Base-by-base conservation (phyloP, 1,284 basidiomycete species). In the Ustilago vetiveriae region DNA sequence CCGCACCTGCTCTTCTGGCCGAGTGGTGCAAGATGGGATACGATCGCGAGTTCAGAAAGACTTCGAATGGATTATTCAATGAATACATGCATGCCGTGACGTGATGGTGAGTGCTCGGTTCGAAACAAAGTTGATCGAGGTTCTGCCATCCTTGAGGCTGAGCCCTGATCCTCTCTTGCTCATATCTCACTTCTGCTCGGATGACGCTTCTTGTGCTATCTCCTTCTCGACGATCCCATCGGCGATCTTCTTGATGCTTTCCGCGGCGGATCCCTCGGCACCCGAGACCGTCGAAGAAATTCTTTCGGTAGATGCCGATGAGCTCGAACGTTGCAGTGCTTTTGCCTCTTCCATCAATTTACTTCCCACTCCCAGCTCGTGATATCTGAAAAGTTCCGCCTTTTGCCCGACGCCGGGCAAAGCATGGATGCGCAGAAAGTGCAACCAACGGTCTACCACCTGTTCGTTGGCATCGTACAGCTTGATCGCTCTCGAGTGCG, bases 321-420 rank as follows among this genome's bases (percentile, higher is more conserved):
- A 44, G 19, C 40, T 48, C 3, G 53, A 39, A 6, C 66, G 41
- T 24, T 60, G 67, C 45, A 64, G 29, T 21, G 56, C 60, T 43
- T 53, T 56, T 3, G 52, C 62, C 43, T 70, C 67, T 9, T 70
- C 62, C 62, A 65, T 70, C 53, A 70, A 27, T 53, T 58, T 60
- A 19, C 37, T 36, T 13, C 67, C 67, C 0, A 70, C 59, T 4
- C 67, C 57, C 16, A 54, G 8, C 36, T 65, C 57, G 37, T 70
- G 67, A 24, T 58, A 74, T 23, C 75, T 50, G 88, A 92, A 92
- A 50, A 88, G 86, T 51, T 90, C 88, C 17, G 90, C 88, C 75
- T 91, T 87, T 84, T 96, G 88, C 17, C 92, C 93, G 0, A 98
- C 91, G 30, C 94, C 94, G 0, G 89, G 88, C 82, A 96, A 84